phyloP scores from a whole-genome alignment of 345 rosid genomes.

The Salix caprea region DNA sequence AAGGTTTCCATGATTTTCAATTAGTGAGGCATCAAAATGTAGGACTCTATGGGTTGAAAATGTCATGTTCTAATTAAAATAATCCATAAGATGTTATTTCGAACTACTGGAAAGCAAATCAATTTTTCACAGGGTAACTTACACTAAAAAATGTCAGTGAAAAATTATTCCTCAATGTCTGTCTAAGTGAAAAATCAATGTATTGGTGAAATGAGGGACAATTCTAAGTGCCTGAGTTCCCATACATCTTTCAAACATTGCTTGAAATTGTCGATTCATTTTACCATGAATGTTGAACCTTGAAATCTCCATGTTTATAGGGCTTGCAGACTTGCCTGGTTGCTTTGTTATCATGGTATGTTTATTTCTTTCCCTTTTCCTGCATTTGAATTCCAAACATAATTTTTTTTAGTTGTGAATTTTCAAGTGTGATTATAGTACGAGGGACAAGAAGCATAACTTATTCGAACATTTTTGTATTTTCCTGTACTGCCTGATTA shows the following conservation, averaged over 20 bases:
- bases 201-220: background rate
- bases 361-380: slow-evolving; percentile 1
- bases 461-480: background rate
- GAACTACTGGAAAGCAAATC: background rate
- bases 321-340: slow-evolving; percentile 95
- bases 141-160: no score
- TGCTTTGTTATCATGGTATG: slow-evolving; percentile 85
- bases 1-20: background rate
- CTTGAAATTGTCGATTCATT: background rate
- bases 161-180: background rate
- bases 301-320: slow-evolving; percentile 45
- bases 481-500: background rate
- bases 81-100: background rate
- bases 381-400: background rate
- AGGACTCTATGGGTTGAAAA: background rate
- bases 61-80: background rate
- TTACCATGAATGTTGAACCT: slow-evolving; percentile 25
- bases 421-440: background rate
- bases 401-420: background rate
- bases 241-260: background rate
- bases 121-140: background rate
- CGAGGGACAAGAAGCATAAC: background rate
- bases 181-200: background rate
- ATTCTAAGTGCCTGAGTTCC: background rate
- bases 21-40: background rate